Base-by-base conservation (phyloP, 768 basidiomycete species). In the Phylloporus sp. region DNA sequence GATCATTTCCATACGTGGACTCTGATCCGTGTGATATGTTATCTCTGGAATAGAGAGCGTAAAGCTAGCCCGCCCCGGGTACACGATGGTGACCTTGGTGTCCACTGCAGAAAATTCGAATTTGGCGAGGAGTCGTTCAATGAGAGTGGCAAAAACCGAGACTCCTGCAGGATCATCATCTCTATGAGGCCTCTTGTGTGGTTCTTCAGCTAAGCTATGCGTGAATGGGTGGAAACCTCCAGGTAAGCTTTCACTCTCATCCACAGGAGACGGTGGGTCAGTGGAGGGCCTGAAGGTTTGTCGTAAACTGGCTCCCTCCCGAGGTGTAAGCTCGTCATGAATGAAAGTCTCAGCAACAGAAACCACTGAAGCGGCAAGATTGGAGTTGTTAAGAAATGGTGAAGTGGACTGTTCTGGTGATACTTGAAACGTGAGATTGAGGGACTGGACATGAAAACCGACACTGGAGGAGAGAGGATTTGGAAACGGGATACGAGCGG, bases 321-420 rank as follows among this genome's bases (percentile, higher is more conserved):
- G 71, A 7, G 77, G 71, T 20, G 81, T 75, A 40, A 96, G 71
- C 59, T 93, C 90, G 52, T 89, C 77, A 38, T 93, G 86, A 21
- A 95, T 72, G 67, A 97, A 97, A 4, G 84, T 81, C 55, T 90
- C 84, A 2, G 92, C 89, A 13, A 86, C 79, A n/a, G 83, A 84
- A 22, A 77, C 77, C n/a, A 91, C 83, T 20, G 92, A 92, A 37
- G 83, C 79, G 5, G 88, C 71, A 13, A 94, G 74, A 59, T 83
- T 77, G 31, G 64, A 50, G 39, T 56, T 56, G 15, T 60, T 32
- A 34, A 42, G 39, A 39, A 49, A 51, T 6, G 48, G 45, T 18
- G 42, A 39, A 22, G 26, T 23, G 34, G 42, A 44, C 31, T 58
- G 48, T 38, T 58, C 55, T 37, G 46, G 63, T 17, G 54, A 62